Evolutionary conservation across 805 yeast genomes (phyloP).

Genomic region (Saturnispora hagleri): DNA sequence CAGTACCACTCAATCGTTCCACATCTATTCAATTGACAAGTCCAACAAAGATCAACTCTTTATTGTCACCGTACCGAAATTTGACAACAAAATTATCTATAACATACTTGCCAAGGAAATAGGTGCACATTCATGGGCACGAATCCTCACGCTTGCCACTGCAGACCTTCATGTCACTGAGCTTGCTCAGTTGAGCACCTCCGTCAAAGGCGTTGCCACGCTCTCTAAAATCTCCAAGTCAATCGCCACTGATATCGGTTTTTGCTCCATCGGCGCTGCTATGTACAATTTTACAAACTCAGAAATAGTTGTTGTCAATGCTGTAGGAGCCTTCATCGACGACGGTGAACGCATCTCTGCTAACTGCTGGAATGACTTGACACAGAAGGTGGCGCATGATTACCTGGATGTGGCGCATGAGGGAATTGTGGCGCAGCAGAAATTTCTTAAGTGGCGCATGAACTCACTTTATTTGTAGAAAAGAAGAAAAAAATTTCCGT

Average conservation of each 20-base stretch:
- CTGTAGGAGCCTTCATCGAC: constrained; percentile 1
- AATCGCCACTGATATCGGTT: background rate
- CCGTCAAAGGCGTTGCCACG: background rate
- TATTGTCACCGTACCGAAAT: constrained; percentile 16
- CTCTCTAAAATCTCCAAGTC: background rate
- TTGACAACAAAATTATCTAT: constrained; percentile 20
- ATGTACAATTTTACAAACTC: background rate
- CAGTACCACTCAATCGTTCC: background rate
- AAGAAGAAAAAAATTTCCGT: background rate
- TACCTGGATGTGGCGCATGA: background rate
- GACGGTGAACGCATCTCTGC: constrained; percentile 1
- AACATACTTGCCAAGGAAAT: constrained; percentile 15
- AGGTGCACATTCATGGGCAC: background rate
- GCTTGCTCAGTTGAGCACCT: background rate
- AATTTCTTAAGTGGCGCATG: background rate
- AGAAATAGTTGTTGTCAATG: background rate
- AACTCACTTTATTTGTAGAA: constrained; percentile 1
- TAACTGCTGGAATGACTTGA: background rate
- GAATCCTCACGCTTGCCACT: background rate
- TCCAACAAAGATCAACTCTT: constrained; percentile 9
- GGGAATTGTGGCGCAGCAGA: background rate
- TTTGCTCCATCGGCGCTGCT: background rate
- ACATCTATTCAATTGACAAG: background rate
- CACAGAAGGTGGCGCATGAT: background rate
- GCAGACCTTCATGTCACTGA: background rate